phyloP scores from a whole-genome alignment of 345 rosid genomes.

The Euphorbia pulcherrima region DNA sequence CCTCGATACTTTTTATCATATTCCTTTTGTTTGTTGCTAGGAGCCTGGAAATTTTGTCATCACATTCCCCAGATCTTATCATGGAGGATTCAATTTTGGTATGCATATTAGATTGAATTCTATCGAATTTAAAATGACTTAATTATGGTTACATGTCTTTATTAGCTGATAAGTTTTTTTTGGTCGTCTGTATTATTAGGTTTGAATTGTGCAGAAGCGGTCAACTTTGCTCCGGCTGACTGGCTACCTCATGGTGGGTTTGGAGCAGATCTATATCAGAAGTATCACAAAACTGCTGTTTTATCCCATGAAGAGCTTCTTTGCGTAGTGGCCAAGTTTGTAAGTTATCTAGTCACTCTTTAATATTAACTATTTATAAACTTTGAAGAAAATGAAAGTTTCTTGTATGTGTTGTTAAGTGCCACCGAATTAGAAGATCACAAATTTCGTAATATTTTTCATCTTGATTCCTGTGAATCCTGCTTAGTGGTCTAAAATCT shows the following conservation, averaged over 20 bases:
- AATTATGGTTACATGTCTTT: background rate
- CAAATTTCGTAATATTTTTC: background rate
- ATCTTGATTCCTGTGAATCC: background rate
- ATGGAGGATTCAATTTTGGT: slow-evolving; percentile 97
- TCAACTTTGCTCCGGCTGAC: slow-evolving; percentile 97
- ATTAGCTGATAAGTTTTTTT: background rate
- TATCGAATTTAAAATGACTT: slow-evolving; percentile 4
- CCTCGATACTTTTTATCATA: slow-evolving; percentile 16
- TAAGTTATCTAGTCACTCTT: slow-evolving; percentile 11
- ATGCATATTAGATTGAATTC: slow-evolving; percentile 25
- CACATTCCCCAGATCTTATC: slow-evolving; percentile 93
- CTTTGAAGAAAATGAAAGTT: background rate
- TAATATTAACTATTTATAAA: background rate
- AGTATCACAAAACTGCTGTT: slow-evolving; percentile 77
- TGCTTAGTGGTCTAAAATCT: background rate
- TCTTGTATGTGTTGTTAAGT: background rate
- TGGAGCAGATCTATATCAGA: slow-evolving; percentile 73
- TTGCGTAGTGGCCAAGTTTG: slow-evolving; percentile 80
- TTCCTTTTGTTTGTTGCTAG: slow-evolving; percentile 39
- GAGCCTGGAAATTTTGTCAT: slow-evolving; percentile 96
- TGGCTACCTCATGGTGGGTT: slow-evolving; percentile 95
- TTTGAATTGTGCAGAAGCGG: slow-evolving; percentile 97
- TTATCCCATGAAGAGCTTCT: slow-evolving; percentile 98
- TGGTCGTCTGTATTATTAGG: slow-evolving; percentile 42
- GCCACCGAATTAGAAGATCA: background rate